Evolutionary conservation across 441 rosid species (phyloP), one percentile per base, ranked within the genome.

Genomic region (Erodium moschatum): DNA sequence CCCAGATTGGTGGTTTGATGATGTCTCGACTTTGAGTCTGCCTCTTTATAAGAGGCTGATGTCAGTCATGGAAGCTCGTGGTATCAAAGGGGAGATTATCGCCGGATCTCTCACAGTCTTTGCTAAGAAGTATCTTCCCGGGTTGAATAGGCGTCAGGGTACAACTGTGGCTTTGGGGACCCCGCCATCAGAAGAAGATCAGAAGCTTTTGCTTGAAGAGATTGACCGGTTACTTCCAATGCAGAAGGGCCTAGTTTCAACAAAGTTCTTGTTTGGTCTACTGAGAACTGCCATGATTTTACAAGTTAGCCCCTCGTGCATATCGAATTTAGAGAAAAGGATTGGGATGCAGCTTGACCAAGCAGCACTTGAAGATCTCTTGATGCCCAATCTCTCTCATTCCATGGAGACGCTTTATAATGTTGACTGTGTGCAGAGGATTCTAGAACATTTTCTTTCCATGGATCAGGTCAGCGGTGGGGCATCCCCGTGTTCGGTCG

Each of bases 331-430:
- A 61, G 97, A 94, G 82, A 94, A 82, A 71, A 82, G 91, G 82
- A 88, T 88, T 12, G 98, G 98, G 65, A 82, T 91, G 91, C 98
- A 91, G 78, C 97, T 94, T 77, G 96, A 94, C 80, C 92, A 91
- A 77, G 97, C 98, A 20, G 84, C 88, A 0, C 78, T 91, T 66
- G 98, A 91, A 77, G 97, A 94, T 89, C 89, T 94, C 71, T 82
- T 94, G 78, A 87, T 94, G 91, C 97, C 98, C 68, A 88, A 80
- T 74, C 88, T 88, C 75, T 89, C 97, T 15, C 76, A 88, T 74
- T 85, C 97, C 35, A 88, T 81, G 86, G 97, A 94, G 81, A 91
- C 98, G 11, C 87, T 94, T 11, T 91, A 94, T 76, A 87, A 94
- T 65, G 96, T 94, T 38, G 97, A 94, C 73, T 89, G 93, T 67